A percentile compares a stretch with the other conserved stretches of the same genome.
phyloP scores from a whole-genome alignment of 2,329 filamentous ascomycete genomes.

The Fusarium sp. region DNA sequence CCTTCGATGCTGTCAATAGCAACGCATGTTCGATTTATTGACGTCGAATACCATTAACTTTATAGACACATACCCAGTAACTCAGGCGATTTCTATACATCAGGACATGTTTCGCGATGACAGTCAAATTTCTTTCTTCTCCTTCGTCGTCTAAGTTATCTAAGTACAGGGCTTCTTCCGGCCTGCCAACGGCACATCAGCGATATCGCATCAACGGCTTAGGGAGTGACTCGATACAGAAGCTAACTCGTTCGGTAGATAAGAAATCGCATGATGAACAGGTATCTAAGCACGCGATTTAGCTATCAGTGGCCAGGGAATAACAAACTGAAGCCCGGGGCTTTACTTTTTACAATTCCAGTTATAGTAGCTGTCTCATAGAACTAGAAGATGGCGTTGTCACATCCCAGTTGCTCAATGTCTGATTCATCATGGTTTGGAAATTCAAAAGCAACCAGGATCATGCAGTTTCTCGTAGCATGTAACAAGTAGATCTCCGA shows the following conservation, averaged over 20 bases:
- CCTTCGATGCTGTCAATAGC: neutral
- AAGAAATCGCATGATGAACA: neutral
- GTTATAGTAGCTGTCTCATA: neutral
- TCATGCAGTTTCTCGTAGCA: too few relatives aligned
- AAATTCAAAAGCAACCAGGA: fast-evolving
- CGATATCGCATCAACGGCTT: neutral
- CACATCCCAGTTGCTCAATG: too few relatives aligned
- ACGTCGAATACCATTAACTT: too few relatives aligned
- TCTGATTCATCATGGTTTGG: fast-evolving
- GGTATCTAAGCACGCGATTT: neutral
- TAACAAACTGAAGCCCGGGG: too few relatives aligned
- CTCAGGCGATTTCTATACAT: fast-evolving
- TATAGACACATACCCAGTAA: neutral
- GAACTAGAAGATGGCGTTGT: neutral
- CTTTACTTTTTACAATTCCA: neutral
- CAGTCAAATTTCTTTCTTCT: fast-evolving
- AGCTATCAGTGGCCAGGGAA: neutral
- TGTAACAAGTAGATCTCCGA: too few relatives aligned
- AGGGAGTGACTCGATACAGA: neutral
- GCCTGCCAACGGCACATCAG: neutral
- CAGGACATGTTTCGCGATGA: fast-evolving
- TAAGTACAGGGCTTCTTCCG: fast-evolving
- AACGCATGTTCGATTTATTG: neutral
- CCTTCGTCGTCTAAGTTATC: fast-evolving
- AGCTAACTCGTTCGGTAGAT: neutral